Conservation (phyloP, 2,329 filamentous ascomycete species). For the Hypoxylon sp. region DNA sequence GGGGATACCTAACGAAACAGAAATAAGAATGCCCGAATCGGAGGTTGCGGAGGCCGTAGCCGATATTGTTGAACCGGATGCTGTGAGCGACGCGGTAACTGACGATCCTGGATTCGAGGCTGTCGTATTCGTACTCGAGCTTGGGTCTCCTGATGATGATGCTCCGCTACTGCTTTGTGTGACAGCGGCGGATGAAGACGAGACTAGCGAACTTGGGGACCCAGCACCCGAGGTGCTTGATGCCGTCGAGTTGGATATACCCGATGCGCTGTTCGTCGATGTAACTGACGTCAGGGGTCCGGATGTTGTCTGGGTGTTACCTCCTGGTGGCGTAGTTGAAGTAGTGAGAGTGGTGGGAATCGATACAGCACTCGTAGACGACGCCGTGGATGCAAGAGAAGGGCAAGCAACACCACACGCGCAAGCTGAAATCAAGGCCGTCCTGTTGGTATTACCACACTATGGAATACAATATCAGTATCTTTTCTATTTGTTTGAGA, state of each 20-base stretch:
- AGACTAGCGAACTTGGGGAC: background rate
- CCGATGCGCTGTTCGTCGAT: background rate
- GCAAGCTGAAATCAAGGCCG: conserved; percentile 44
- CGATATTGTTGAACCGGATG: conserved; percentile 2
- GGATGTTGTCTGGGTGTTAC: conserved; percentile 16
- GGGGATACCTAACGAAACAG: conserved; percentile 11
- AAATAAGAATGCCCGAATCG: background rate
- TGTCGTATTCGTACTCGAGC: conserved; percentile 6
- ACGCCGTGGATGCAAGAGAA: conserved; percentile 27
- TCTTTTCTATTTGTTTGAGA: background rate
- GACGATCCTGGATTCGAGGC: conserved; percentile 5
- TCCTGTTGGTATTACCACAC: conserved; percentile 43
- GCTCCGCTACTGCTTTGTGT: conserved; percentile 1
- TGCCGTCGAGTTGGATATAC: conserved; percentile 3
- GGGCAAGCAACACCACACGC: conserved; percentile 35
- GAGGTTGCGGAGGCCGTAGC: background rate
- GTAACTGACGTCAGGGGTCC: background rate
- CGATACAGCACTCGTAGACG: conserved; percentile 6
- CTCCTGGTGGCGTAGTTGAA: conserved; percentile 14
- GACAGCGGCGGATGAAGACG: conserved; percentile 7
- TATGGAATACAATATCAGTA: conserved; percentile 15
- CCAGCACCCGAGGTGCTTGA: conserved; percentile 9
- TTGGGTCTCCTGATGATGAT: conserved; percentile 9
- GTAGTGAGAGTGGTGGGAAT: conserved; percentile 27
- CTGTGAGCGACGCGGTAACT: conserved; percentile 6